These are phyloP conservation scores for Prinsepia uniflora DNA, from an alignment of 306 rosid genomes.

Conservation along the genomic window DNA sequence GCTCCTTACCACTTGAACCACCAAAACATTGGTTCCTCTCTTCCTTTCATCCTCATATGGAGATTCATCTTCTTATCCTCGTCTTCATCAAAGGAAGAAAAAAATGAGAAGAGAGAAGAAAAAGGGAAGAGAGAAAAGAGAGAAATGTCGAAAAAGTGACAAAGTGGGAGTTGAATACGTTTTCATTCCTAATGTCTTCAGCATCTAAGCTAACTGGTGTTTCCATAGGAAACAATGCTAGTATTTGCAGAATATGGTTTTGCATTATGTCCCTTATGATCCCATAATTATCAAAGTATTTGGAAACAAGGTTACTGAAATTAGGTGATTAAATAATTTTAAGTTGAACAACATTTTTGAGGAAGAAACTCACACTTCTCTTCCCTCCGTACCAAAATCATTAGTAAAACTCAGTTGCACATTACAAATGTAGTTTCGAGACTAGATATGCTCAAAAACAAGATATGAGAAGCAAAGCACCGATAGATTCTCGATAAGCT, in stretches of 20 bases:
- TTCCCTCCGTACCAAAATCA: constrained; percentile 95
- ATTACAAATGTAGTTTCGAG: constrained; percentile 77
- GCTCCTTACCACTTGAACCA: too few relatives aligned
- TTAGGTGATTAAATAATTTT: constrained; percentile 10
- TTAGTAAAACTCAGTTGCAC: constrained; percentile 94
- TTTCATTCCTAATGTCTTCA: constrained; percentile 91
- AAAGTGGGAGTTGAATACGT: too few relatives aligned
- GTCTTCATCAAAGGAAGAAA: too few relatives aligned
- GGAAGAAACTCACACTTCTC: constrained; percentile 72
- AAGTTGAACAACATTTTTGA: constrained; percentile 6
- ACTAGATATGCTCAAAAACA: constrained; percentile 92
- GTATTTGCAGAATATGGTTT: constrained; percentile 94
- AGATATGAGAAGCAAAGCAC: constrained; percentile 98
- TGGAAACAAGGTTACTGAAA: constrained; percentile 26
- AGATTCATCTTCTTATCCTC: too few relatives aligned
- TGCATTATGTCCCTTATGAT: constrained; percentile 97
- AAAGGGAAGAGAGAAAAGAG: too few relatives aligned
- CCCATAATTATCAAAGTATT: constrained; percentile 84
- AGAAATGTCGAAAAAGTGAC: too few relatives aligned
- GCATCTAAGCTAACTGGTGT: constrained; percentile 96
- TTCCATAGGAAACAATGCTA: constrained; percentile 94
- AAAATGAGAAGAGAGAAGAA: too few relatives aligned
- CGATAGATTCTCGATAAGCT: constrained; percentile 91
- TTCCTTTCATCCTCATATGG: too few relatives aligned
- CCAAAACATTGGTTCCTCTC: too few relatives aligned